Conservation (phyloP, 192 early-diverging fungal genomes). For the Phlyctochytrium planicorne region DNA sequence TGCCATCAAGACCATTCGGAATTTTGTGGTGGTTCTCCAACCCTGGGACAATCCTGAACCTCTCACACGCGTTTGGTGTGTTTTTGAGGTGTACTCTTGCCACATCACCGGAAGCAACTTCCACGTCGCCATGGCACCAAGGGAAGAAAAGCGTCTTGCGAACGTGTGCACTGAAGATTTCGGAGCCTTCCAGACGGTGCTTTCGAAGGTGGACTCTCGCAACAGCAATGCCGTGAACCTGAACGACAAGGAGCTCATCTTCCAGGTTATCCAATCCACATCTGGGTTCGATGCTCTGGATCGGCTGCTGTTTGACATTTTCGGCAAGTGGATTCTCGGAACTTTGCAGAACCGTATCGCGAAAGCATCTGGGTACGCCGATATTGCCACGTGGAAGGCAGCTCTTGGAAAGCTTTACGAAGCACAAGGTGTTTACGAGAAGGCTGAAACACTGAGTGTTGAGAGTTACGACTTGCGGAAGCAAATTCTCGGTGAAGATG, state of each 20-base stretch:
- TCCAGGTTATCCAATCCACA: neutral
- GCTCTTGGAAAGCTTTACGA: slow-evolving; percentile 12
- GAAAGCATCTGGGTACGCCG: neutral
- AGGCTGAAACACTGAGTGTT: slow-evolving; percentile 1
- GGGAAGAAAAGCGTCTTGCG: neutral
- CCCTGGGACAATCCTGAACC: slow-evolving; percentile 29
- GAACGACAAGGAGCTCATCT: slow-evolving; percentile 13
- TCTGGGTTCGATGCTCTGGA: slow-evolving; percentile 16
- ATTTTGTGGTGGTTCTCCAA: slow-evolving; percentile 29
- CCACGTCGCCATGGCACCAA: slow-evolving; percentile 12
- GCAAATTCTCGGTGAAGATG: slow-evolving; percentile 21
- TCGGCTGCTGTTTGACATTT: slow-evolving; percentile 8
- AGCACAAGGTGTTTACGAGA: slow-evolving; percentile 21
- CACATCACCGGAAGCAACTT: slow-evolving; percentile 5
- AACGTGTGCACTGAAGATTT: neutral
- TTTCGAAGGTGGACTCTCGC: neutral
- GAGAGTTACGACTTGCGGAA: slow-evolving; percentile 17
- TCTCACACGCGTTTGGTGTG: slow-evolving; percentile 31
- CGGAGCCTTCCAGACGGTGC: neutral
- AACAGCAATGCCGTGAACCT: slow-evolving; percentile 3
- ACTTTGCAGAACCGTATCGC: neutral
- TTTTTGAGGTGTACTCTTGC: slow-evolving; percentile 28
- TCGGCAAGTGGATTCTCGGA: slow-evolving; percentile 7
- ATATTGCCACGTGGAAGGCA: neutral
- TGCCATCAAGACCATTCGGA: slow-evolving; percentile 20